These are phyloP conservation scores for Nicotiana otophora DNA, from an alignment of 257 asterid species.

Conservation along the genomic window DNA sequence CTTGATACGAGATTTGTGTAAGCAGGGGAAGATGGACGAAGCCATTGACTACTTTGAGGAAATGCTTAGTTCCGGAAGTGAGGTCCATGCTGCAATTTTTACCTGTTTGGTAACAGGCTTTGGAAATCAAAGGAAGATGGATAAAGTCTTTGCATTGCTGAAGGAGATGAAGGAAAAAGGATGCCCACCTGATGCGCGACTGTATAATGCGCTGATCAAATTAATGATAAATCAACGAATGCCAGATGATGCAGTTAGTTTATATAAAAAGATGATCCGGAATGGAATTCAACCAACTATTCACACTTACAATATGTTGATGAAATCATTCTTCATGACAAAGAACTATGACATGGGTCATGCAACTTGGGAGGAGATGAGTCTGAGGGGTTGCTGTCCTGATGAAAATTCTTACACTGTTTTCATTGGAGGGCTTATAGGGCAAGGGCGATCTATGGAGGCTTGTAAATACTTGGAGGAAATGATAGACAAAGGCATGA, in stretches of 20 bases:
- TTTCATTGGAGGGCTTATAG: conserved; percentile 64
- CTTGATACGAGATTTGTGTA: conserved; percentile 60
- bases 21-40: conserved; percentile 48
- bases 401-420: conserved; percentile 81
- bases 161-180: conserved; percentile 77
- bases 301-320: conserved; percentile 81
- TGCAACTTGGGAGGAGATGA: conserved; percentile 93
- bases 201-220: conserved; percentile 75
- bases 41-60: conserved; percentile 55
- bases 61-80: conserved; percentile 52
- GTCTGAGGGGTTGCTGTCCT: conserved; percentile 67
- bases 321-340: conserved; percentile 57
- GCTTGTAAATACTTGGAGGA: conserved; percentile 69
- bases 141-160: conserved; percentile 45
- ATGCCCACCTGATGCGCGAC: conserved; percentile 58
- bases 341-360: conserved; percentile 57
- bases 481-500: conserved; percentile 88
- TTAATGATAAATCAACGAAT: conserved; percentile 53
- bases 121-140: conserved; percentile 69
- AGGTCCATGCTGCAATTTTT: conserved; percentile 64
- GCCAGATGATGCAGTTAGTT: conserved; percentile 74
- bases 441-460: conserved; percentile 64
- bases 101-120: conserved; percentile 74
- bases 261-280: conserved; percentile 74
- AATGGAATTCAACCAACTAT: conserved; percentile 50